Evolutionary conservation across 352 stramenopile species (phyloP).

Genomic region (Pythium guiyangense): DNA sequence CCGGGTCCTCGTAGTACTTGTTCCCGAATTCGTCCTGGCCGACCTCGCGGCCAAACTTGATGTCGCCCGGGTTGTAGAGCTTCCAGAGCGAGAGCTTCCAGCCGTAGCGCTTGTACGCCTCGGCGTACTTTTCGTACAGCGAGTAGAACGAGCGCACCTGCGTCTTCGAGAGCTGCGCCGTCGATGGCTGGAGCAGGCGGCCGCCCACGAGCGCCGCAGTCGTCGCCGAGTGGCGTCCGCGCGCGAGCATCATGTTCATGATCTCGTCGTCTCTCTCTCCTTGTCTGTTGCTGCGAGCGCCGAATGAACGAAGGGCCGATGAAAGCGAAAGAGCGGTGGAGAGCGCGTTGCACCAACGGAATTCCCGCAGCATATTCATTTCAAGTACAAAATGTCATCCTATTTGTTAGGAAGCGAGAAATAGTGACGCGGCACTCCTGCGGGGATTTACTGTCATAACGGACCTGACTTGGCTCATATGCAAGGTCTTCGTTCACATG

Average conservation of each 20-base stretch:
- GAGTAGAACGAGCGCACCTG: slow-evolving; percentile 76
- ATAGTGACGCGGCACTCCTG: no score
- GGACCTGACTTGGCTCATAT: no score
- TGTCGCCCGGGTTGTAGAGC: slow-evolving; percentile 84
- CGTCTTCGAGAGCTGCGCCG: background rate
- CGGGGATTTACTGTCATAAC: no score
- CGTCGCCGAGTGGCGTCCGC: slow-evolving; percentile 5
- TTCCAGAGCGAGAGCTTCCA: slow-evolving; percentile 82
- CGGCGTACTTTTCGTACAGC: slow-evolving; percentile 78
- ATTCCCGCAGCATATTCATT: background rate
- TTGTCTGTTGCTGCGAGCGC: background rate
- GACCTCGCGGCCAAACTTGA: slow-evolving; percentile 85
- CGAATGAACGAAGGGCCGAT: no score
- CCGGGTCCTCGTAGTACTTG: slow-evolving; percentile 87
- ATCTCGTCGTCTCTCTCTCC: no score
- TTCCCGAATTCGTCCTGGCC: slow-evolving; percentile 81
- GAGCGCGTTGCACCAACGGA: background rate
- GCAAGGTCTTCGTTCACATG: no score
- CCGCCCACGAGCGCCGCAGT: slow-evolving; percentile 30
- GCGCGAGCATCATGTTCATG: slow-evolving; percentile 18
- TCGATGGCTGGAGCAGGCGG: slow-evolving; percentile 13
- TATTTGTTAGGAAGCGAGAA: no score
- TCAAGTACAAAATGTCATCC: background rate
- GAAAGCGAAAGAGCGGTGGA: background rate
- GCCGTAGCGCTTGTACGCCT: slow-evolving; percentile 78